Evolutionary conservation across 2,329 filamentous ascomycete species (phyloP), one percentile per base, ranked within the genome.

Genomic region (Cryphonectria carpinicola): DNA sequence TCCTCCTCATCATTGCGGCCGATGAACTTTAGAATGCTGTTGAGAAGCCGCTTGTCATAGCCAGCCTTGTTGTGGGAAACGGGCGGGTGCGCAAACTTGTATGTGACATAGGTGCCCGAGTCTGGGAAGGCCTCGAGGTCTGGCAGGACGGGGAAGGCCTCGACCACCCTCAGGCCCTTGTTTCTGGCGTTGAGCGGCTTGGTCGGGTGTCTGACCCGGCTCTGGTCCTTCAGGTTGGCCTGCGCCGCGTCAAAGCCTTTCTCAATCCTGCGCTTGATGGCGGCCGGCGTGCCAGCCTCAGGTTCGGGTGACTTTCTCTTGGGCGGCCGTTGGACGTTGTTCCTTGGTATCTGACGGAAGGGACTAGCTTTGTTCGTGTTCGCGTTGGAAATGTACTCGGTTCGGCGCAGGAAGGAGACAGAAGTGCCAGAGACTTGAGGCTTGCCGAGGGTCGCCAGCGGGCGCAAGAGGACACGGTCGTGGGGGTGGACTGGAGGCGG

Each of bases 371-470:
- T 71, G 37, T 52, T 68, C 19, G 71, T 72, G 58, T 68, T 72
- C 43, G 71, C 71, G 41, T 72, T 72, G 56, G 93, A 93, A 77
- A 97, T 98, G 83, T 98, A 98, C 81, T 99, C 96, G 69, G 96
- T 98, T 77, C 95, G 90, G 70, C 96, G 93, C 75, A 99, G 88
- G 87, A 99, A 99, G 73, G 94, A 97, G 68, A 97, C 94, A 73
- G 92, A 91, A 25, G 91, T 86, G 73, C 93, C 92, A 73, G 89
- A 89, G 58, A 90, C 88, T 75, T 93, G 93, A 61, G 92, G 91
- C 81, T 97, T 97, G 76, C 94, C 94, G 32, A 99, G 88, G 65
- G 93, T 90, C 49, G 94, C 90, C 49, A 97, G 89, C 7, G 94
- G 92, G 78, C 94, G 89, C 72, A 99, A 88, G 67, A 99, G 90